Evolutionary conservation across 2,329 filamentous ascomycete species (phyloP), one percentile per base, ranked within the genome.

Genomic region (Diaporthe vaccinii): DNA sequence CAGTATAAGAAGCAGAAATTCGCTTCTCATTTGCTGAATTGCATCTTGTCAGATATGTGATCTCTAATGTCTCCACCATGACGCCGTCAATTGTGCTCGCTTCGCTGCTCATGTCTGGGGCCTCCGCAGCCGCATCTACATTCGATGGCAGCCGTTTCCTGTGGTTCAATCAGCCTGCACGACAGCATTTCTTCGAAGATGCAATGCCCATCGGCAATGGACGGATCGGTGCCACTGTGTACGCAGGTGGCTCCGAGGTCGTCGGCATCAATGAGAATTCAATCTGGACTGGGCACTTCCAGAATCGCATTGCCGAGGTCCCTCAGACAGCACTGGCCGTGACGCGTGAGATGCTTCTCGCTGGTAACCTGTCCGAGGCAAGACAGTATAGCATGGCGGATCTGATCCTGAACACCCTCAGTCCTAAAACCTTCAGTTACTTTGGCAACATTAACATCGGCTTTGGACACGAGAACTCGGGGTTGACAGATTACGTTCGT

Each of bases 211-310:
- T 53, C 12, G 58, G 71, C 12, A 74, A 74, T 9, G 71, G 71
- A 17, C 71, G 71, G 1, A 25, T 73, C 28, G 71, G 71, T 20
- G 71, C 34, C 28, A 36, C 71, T 4, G 46, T 73, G 12, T 41
- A 67, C 20, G 71, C 58, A 20, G 36, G 31, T 14, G 46, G 39
- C 25, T 39, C 58, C 10, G 36, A 73, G 28, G 71, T 73, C 10
- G 20, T 73, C 14, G 55, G 71, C 25, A 46, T 73, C 41, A 73
- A 73, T 22, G 71, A 73, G 39, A 51, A 73, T 20, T 73, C 71
- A 15, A 73, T 73, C 39, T 73, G 71, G 55, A 62, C 55, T 15
- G 71, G 71, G 8, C 58, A 58, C 4, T 49, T 59, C 53, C 61
- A 67, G 61, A 41, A 73, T 31, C 71, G 71, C 3, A 51, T 67